phyloP scores from a whole-genome alignment of 2,329 filamentous ascomycete genomes.

The Mollisia scopiformis region DNA sequence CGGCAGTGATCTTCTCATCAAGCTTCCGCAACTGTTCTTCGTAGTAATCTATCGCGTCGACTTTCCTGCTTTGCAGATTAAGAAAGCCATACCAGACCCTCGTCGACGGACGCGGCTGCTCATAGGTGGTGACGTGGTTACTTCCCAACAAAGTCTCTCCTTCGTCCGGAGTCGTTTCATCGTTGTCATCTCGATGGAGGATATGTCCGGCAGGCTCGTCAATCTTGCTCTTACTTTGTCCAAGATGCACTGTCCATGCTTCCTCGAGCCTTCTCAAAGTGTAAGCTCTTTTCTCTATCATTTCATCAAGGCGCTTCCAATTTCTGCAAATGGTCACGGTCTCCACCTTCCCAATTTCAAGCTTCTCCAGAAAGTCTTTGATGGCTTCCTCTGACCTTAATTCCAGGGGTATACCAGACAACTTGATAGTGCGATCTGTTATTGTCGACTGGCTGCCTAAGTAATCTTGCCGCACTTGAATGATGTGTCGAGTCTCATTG shows the following conservation, averaged over 20 bases:
- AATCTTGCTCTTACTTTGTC: conserved; percentile 53
- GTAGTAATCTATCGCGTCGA: conserved; percentile 94
- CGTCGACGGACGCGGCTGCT: conserved; percentile 64
- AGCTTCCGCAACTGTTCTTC: conserved; percentile 80
- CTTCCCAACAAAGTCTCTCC: conserved; percentile 58
- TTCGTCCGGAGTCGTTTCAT: conserved; percentile 53
- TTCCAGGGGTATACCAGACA: conserved; percentile 84
- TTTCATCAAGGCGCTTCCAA: conserved; percentile 79
- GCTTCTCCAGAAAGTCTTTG: conserved; percentile 81
- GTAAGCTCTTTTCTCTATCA: conserved; percentile 68
- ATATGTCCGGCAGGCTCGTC: conserved; percentile 42
- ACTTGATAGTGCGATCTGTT: conserved; percentile 88
- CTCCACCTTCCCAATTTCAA: conserved; percentile 89
- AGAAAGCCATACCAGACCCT: conserved; percentile 81
- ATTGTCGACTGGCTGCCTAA: conserved; percentile 93
- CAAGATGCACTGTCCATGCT: conserved; percentile 79
- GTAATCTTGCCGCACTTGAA: conserved; percentile 85
- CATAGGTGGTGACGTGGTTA: conserved; percentile 44
- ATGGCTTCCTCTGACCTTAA: conserved; percentile 82
- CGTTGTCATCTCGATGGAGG: conserved; percentile 36
- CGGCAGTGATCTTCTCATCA: conserved; percentile 72
- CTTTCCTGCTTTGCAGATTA: conserved; percentile 68
- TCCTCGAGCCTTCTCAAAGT: conserved; percentile 77
- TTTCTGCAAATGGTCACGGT: conserved; percentile 84
- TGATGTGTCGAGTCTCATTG: conserved; percentile 81